Conservation (phyloP, 1,284 basidiomycete genomes). For the Rhodotorula glutinis region DNA sequence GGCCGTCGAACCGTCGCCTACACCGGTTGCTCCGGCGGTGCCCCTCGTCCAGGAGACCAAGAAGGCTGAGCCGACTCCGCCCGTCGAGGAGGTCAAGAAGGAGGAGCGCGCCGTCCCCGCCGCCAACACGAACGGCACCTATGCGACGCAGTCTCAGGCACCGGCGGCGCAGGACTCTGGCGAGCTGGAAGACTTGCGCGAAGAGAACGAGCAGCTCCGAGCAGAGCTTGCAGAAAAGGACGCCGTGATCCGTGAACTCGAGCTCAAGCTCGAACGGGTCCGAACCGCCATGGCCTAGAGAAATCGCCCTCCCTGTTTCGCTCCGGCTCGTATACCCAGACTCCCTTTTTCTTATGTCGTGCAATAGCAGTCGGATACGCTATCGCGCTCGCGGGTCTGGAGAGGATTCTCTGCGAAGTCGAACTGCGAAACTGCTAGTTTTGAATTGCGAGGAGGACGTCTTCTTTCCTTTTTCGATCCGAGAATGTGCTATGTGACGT, state of each 20-base stretch:
- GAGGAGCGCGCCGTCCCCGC: slow-evolving; percentile 1
- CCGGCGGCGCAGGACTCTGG: slow-evolving; percentile 25
- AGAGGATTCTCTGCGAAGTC: too few relatives aligned
- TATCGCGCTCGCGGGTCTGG: neutral
- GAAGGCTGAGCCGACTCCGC: slow-evolving; percentile 40
- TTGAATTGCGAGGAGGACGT: too few relatives aligned
- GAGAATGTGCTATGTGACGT: too few relatives aligned
- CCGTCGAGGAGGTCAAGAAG: slow-evolving; percentile 29
- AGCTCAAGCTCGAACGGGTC: slow-evolving; percentile 67
- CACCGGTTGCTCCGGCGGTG: slow-evolving; percentile 40
- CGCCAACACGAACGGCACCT: slow-evolving; percentile 16
- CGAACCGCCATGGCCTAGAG: slow-evolving; percentile 17
- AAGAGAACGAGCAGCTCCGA: slow-evolving; percentile 63
- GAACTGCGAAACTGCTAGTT: too few relatives aligned
- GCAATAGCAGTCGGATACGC: neutral
- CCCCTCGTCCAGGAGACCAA: slow-evolving; percentile 36
- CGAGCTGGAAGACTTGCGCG: slow-evolving; percentile 46
- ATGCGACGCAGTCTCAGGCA: neutral
- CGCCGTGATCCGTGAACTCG: slow-evolving; percentile 72
- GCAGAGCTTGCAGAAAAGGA: slow-evolving; percentile 69
- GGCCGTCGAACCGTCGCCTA: slow-evolving; percentile 45
- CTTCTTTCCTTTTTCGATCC: too few relatives aligned
- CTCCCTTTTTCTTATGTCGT: neutral
- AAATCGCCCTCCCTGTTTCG: neutral
- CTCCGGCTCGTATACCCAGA: neutral